phyloP scores from a whole-genome alignment of 1,284 basidiomycete species.

The Cryptococcus neoformans region DNA sequence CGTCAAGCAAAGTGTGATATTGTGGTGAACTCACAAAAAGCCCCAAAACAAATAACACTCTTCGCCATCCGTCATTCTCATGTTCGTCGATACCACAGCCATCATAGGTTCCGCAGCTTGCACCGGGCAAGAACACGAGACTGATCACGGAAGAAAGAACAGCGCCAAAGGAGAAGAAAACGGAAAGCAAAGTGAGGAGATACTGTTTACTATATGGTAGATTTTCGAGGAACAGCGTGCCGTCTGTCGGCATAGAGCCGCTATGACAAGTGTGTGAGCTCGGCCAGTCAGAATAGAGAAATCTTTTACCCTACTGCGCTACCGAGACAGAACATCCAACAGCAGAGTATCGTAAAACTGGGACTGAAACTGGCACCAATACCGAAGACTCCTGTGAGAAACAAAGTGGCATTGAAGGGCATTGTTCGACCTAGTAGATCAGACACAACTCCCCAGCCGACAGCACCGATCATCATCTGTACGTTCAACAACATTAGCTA shows the following conservation, averaged over 20 bases:
- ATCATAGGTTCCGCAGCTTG: conserved; percentile 60
- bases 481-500: not conserved
- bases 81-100: conserved; percentile 55
- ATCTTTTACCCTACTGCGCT: conserved; percentile 63
- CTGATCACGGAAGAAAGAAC: conserved; percentile 77
- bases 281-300: not conserved
- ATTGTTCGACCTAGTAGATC: conserved; percentile 79
- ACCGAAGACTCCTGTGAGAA: conserved; percentile 86
- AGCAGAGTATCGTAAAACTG: conserved; percentile 69
- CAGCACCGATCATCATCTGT: conserved; percentile 96
- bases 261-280: conserved; percentile 10
- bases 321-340: conserved; percentile 80
- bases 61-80: conserved; percentile 82
- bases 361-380: conserved; percentile 71
- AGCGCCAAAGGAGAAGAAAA: conserved; percentile 91
- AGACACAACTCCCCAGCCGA: conserved; percentile 87
- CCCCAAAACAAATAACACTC: conserved; percentile 69
- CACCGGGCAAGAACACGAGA: conserved; percentile 68
- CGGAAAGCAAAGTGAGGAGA: conserved; percentile 88
- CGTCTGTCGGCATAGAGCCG: conserved; percentile 93
- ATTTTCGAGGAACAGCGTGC: conserved; percentile 89
- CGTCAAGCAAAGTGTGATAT: not conserved
- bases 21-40: conserved; percentile 57
- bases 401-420: conserved; percentile 89
- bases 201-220: conserved; percentile 88